Conservation (phyloP, 352 stramenopile species). For the Phytopythium delawarense region DNA sequence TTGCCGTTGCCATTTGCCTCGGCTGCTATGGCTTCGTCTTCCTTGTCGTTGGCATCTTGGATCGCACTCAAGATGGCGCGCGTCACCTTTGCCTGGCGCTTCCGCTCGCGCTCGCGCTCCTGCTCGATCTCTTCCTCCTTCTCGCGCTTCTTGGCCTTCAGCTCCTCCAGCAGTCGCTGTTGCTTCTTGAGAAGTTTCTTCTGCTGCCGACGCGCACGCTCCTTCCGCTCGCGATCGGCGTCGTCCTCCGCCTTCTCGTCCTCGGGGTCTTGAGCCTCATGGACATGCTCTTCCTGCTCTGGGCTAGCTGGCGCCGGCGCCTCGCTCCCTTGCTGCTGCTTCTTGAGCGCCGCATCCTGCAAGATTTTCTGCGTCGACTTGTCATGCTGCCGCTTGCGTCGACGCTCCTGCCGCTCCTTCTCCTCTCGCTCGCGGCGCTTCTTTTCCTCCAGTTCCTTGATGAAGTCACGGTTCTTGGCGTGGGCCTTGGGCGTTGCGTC, state of each 20-base stretch:
- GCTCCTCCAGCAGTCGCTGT: slow-evolving; percentile 41
- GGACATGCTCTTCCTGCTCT: slow-evolving; percentile 17
- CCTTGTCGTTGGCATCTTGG: slow-evolving; percentile 34
- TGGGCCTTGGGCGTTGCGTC: slow-evolving; percentile 13
- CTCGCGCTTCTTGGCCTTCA: slow-evolving; percentile 52
- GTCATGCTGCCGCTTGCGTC: slow-evolving; percentile 55
- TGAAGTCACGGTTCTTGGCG: slow-evolving; percentile 66
- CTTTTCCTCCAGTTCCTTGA: slow-evolving; percentile 69
- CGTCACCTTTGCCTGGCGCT: slow-evolving; percentile 53
- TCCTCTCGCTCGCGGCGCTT: slow-evolving; percentile 64
- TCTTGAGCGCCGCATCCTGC: slow-evolving; percentile 31
- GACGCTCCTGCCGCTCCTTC: slow-evolving; percentile 30
- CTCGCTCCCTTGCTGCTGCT: slow-evolving; percentile 18
- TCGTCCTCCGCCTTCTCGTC: slow-evolving; percentile 14
- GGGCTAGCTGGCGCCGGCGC: slow-evolving; percentile 1
- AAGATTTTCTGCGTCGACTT: slow-evolving; percentile 58
- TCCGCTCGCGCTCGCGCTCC: slow-evolving; percentile 41
- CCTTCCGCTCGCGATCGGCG: slow-evolving; percentile 22
- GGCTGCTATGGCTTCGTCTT: slow-evolving; percentile 9
- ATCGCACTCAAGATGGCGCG: slow-evolving; percentile 51
- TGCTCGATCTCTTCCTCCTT: slow-evolving; percentile 41
- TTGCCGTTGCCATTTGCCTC: background rate
- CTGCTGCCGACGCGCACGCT: slow-evolving; percentile 29
- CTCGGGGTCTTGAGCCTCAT: slow-evolving; percentile 6
- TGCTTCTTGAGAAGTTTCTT: slow-evolving; percentile 61